Evolutionary conservation across 2,329 filamentous ascomycete species (phyloP), one percentile per base, ranked within the genome.

Genomic region (Pyrenochaeta sp.): DNA sequence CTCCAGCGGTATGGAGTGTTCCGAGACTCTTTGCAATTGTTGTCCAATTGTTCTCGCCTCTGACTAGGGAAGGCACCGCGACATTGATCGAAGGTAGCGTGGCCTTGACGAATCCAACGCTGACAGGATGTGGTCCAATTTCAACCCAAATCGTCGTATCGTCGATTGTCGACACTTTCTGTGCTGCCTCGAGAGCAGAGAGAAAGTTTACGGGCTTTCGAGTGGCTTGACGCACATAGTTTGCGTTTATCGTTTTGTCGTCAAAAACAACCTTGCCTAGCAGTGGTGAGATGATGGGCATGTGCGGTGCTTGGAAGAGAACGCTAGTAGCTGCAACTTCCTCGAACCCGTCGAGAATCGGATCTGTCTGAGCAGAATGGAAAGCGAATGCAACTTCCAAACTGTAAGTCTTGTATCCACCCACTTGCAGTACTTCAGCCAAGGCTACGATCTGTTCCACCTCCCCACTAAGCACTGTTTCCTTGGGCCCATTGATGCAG

Each of bases 1-100:
- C 64, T 0, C 88, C 88, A 1, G 77, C 79, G 1, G 71, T 72
- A 70, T 90, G 83, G 0, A 91, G 75, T 0, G 79, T 75, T 51
- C 78, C 78, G 36, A 87, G 71, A 49, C 74, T 83, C 4, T 71
- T 63, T 2, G 81, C 75, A 2, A 90, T 70, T 5, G 52, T 45
- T 5, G 48, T 47, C 44, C 48, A 63, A 15, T 51, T 32, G 24
- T 51, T 47, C 7, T 59, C 36, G 39, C 45, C 44, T 24, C 48
- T 34, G 19, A 19, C 19, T 19, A 19, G 19, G 19, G 19, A 19
- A 19, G 19, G 19, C 19, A n/a, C 46, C 34, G 9, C 55, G 45
- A 10, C 52, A 51, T 13, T 52, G 52, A 24, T 44, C n/a, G 37
- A 30, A 13, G 34, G 27, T 5, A 64, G 47, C 25, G 70, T 77